Conservation (phyloP, 2,329 filamentous ascomycete genomes). For the Clonostachys byssicola region DNA sequence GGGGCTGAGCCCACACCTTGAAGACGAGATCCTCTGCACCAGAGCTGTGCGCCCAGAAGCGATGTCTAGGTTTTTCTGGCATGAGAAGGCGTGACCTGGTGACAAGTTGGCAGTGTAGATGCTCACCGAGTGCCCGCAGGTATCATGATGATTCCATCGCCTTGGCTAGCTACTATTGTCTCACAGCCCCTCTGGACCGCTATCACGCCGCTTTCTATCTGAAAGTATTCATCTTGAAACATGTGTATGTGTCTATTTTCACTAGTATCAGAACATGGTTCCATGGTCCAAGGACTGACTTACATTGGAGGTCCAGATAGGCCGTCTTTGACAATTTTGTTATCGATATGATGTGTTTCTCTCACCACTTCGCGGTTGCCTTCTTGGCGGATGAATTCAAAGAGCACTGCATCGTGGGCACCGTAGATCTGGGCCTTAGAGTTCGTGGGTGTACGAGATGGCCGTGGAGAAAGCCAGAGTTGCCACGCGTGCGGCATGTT, state of each 20-base stretch:
- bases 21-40: conserved; percentile 8
- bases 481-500: conserved; percentile 9
- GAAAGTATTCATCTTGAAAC: conserved; percentile 8
- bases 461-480: conserved; percentile 9
- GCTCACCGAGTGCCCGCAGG: conserved; percentile 6
- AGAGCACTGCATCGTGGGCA: conserved; percentile 3
- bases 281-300: neutral
- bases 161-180: conserved; percentile 5
- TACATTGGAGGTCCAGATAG: conserved; percentile 9
- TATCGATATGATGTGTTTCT: conserved; percentile 10
- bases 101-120: no score
- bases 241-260: conserved; percentile 9
- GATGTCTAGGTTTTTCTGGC: conserved; percentile 8
- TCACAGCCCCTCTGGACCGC: conserved; percentile 4
- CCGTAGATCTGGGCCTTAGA: conserved; percentile 2
- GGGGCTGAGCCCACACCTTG: conserved; percentile 7
- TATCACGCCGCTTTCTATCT: conserved; percentile 9
- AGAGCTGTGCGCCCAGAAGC: conserved; percentile 9
- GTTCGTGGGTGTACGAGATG: neutral
- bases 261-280: neutral
- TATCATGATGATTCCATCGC: conserved; percentile 6
- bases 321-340: conserved; percentile 5
- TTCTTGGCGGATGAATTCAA: conserved; percentile 2
- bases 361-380: conserved; percentile 5
- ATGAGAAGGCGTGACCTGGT: no score